Evolutionary conservation across 352 stramenopile species (phyloP).

Genomic region (Phytophthora sansomeana): DNA sequence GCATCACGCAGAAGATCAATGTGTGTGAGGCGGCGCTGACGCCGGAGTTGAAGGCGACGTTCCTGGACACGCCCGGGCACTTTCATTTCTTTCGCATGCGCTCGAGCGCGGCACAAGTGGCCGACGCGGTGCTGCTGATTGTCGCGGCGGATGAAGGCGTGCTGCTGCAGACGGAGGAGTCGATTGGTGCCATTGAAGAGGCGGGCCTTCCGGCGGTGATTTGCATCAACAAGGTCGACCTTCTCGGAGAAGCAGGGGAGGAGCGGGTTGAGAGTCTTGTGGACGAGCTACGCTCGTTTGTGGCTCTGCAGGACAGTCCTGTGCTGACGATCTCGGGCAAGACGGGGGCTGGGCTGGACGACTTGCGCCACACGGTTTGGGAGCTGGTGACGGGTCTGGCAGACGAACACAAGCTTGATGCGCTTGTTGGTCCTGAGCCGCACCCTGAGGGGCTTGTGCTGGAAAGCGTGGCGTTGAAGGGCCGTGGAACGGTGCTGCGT

Average conservation of each 20-base stretch:
- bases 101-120: conserved; percentile 95
- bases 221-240: conserved; percentile 92
- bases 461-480: conserved; percentile 73
- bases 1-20: conserved; percentile 99
- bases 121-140: conserved; percentile 97
- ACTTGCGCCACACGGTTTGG: conserved; percentile 52
- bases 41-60: conserved; percentile 84
- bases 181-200: conserved; percentile 90
- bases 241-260: conserved; percentile 40
- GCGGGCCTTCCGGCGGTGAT: conserved; percentile 74
- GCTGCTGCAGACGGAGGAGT: conserved; percentile 98
- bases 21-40: conserved; percentile 95
- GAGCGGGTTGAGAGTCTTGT: conserved; percentile 55
- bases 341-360: conserved; percentile 60
- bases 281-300: conserved; percentile 76
- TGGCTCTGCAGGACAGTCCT: conserved; percentile 78
- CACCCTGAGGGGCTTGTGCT: conserved; percentile 73
- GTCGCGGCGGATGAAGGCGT: conserved; percentile 99
- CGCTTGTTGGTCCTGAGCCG: conserved; percentile 44
- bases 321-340: conserved; percentile 85
- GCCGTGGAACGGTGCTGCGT: conserved; percentile 72
- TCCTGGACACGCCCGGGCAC: conserved; percentile 99
- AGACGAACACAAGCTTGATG: conserved; percentile 44
- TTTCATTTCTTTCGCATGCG: conserved; percentile 99
- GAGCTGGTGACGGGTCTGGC: conserved; percentile 44